Base-by-base conservation (phyloP, 352 stramenopile species). In the Phytophthora sp. region DNA sequence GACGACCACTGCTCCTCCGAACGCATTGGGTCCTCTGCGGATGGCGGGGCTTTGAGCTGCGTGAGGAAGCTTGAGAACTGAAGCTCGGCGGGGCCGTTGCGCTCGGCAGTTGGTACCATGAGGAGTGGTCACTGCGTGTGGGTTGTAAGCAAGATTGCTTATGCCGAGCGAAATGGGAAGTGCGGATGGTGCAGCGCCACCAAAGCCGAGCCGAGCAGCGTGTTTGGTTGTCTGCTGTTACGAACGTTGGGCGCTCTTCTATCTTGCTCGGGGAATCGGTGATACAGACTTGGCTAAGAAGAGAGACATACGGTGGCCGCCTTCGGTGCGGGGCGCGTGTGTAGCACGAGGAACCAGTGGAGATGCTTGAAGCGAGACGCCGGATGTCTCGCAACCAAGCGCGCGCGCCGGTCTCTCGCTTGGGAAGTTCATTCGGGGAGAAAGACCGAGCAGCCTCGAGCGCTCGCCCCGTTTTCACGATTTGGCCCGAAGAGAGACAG, bases 21-120 rank as follows among this genome's bases (percentile, higher is more conserved):
- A 28, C 54, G 49, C 66, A 66, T 66, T 51, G 62, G n/a, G 26
- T 64, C 32, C 49, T 74, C 66, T 4, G 46, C 18, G 21, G 61
- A 30, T n/a, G 54, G 44, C n/a, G 41, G 30, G 4, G 62, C 52
- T 64, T 80, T 80, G 52, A 80, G 64, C 41, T 75, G 67, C 31
- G 67, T 68, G n/a, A 66, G 55, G 72, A 75, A 80, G 72, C 59
- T 80, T 66, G 67, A 56, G 43, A 77, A 80, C 35, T 80, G 72
- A 30, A 71, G 51, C 34, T 79, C 57, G 21, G 52, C 42, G 23
- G 28, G 20, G 37, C 8, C 44, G 45, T 27, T 44, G 42, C 43
- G 60, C 23, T 60, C 60, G 6, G 44, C 39, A 46, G 62, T 66
- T 35, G 53, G 65, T 49, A 66, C 39, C 65, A 74, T 74, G 11